Evolutionary conservation across 1,284 basidiomycete species (phyloP).

Genomic region (Irpex rosettiformis): DNA sequence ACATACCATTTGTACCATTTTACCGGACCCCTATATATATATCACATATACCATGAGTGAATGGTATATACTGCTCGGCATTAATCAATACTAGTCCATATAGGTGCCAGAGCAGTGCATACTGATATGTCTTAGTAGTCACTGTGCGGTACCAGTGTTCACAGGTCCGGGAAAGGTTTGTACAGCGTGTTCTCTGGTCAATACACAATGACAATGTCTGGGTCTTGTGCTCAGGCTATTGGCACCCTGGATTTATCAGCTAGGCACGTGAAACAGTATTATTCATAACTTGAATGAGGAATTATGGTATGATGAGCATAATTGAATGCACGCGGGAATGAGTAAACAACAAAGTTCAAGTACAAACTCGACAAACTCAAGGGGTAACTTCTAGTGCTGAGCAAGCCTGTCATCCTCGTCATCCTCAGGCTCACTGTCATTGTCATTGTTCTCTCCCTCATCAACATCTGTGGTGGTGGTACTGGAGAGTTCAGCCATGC

Average conservation of each 20-base stretch:
- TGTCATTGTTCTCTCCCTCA: background rate
- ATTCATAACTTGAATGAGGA: background rate
- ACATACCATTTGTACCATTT: background rate
- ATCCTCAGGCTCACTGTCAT: background rate
- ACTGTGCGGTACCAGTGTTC: no score
- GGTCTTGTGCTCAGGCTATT: no score
- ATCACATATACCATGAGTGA: background rate
- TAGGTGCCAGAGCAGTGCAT: background rate
- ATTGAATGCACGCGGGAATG: background rate
- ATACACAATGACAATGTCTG: no score
- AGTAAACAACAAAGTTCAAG: background rate
- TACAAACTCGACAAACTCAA: background rate
- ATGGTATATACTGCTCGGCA: background rate
- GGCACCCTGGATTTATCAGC: no score
- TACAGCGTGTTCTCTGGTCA: no score
- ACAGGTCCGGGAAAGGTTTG: no score
- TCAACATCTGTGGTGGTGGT: background rate
- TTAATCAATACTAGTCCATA: background rate
- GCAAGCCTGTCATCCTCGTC: background rate
- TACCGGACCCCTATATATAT: background rate
- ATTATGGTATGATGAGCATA: background rate
- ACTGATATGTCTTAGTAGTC: background rate
- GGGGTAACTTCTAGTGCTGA: background rate
- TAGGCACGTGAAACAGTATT: background rate
- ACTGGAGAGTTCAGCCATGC: background rate